Conservation (phyloP, 177 flowering plant species). For the Tripterygium wilfordii region DNA sequence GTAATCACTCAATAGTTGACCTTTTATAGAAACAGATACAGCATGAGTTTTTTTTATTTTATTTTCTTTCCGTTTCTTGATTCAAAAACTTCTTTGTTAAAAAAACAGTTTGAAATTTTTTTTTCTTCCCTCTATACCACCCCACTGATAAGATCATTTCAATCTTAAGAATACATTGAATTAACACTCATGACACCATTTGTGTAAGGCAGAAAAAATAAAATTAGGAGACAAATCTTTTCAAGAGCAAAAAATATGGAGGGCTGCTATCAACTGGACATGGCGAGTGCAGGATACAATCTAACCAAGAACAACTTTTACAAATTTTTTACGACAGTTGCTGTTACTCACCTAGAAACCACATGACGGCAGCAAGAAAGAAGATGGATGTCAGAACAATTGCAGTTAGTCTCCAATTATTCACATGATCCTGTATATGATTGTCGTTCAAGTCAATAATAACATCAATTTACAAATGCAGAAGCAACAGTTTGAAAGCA, state of each 20-base stretch:
- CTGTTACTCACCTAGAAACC: conserved; percentile 40
- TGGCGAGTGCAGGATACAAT: too few species aligned
- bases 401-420: conserved; percentile 52
- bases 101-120: too few species aligned
- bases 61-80: too few species aligned
- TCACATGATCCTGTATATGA: conserved; percentile 40
- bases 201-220: not conserved
- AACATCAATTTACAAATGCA: not conserved
- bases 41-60: too few species aligned
- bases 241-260: not conserved
- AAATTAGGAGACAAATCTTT: not conserved
- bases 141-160: not conserved
- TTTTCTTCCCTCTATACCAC: too few species aligned
- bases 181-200: not conserved
- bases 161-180: not conserved
- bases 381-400: conserved; percentile 41
- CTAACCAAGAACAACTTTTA: too few species aligned
- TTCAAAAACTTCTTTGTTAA: too few species aligned
- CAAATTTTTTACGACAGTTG: not conserved
- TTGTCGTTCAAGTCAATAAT: not conserved
- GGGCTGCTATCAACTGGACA: too few species aligned
- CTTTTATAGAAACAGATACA: too few species aligned
- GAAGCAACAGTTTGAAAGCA: not conserved
- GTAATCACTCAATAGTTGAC: not conserved
- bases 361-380: conserved; percentile 50